phyloP scores from a whole-genome alignment of 2,329 filamentous ascomycete genomes.

The Fusarium sp. region DNA sequence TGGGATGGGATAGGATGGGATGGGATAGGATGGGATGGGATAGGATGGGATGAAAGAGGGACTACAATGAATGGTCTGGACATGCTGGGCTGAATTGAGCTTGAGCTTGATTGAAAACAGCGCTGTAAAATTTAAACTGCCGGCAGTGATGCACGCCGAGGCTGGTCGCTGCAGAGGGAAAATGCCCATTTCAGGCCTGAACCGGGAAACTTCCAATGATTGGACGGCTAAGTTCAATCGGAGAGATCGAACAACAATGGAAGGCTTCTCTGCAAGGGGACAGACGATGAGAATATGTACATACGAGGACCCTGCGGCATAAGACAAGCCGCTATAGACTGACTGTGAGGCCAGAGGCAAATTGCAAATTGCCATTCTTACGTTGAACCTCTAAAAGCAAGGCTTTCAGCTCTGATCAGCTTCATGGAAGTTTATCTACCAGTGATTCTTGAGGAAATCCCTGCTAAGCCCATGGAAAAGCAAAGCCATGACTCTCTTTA shows the following conservation, averaged over 20 bases:
- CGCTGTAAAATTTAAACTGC: slow-evolving; percentile 6
- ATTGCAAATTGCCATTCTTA: slow-evolving; percentile 20
- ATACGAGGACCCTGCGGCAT: slow-evolving; percentile 10
- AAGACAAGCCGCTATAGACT: slow-evolving; percentile 12
- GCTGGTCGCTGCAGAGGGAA: background rate
- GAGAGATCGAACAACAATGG: slow-evolving; percentile 40
- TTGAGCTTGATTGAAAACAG: slow-evolving; percentile 12
- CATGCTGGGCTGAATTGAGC: background rate
- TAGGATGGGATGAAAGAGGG: background rate
- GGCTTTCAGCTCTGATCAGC: slow-evolving; percentile 1
- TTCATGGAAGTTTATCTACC: slow-evolving; percentile 2
- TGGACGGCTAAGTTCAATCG: slow-evolving; percentile 12
- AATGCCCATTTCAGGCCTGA: slow-evolving; percentile 24
- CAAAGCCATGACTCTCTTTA: slow-evolving; percentile 40
- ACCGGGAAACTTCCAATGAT: slow-evolving; percentile 10
- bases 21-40: background rate
- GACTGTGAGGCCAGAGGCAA: background rate
- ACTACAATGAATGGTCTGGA: background rate
- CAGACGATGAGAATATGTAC: slow-evolving; percentile 3
- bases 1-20: background rate
- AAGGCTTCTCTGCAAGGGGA: slow-evolving; percentile 43
- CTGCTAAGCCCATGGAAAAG: slow-evolving; percentile 12
- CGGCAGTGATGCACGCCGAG: background rate
- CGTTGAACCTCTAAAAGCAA: background rate
- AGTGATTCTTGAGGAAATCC: slow-evolving; percentile 14